Percentiles rank a stretch among this genome's conserved stretches.
Evolutionary conservation across 495 filamentous ascomycete genomes (phyloP).

Genomic region (Echria macrotheca): DNA sequence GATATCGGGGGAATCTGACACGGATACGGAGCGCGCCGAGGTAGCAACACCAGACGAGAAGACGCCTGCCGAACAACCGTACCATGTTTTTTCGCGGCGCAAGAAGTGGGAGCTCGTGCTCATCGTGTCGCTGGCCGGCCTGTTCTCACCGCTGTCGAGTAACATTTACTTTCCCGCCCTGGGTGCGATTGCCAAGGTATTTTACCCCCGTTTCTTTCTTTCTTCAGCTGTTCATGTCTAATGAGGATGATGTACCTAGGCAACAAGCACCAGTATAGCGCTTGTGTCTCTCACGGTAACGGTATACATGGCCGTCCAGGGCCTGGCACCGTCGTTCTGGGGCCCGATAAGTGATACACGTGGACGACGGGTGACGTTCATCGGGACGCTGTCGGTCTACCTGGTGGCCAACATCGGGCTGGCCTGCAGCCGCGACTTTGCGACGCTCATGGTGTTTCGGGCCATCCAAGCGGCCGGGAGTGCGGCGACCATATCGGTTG

Average conservation of each 20-base stretch:
- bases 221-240: not conserved
- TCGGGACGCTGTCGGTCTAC: slow-evolving; percentile 48
- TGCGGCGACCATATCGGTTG: slow-evolving; percentile 41
- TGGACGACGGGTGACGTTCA: slow-evolving; percentile 35
- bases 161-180: slow-evolving; percentile 36
- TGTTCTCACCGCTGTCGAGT: slow-evolving; percentile 35
- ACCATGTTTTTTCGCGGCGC: slow-evolving; percentile 27
- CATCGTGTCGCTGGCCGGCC: slow-evolving; percentile 34
- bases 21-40: too few species aligned
- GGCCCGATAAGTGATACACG: slow-evolving; percentile 23
- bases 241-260: slow-evolving; percentile 3
- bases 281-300: slow-evolving; percentile 25
- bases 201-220: not conserved
- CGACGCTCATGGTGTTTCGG: slow-evolving; percentile 45
- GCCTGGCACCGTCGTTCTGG: slow-evolving; percentile 25
- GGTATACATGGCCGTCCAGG: slow-evolving; percentile 28
- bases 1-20: too few species aligned
- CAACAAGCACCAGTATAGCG: slow-evolving; percentile 9
- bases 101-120: slow-evolving; percentile 33
- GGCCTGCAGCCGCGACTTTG: slow-evolving; percentile 43
- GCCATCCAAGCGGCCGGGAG: slow-evolving; percentile 49
- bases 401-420: slow-evolving; percentile 48
- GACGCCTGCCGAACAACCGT: slow-evolving; percentile 12
- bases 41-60: too few species aligned
- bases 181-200: slow-evolving; percentile 16